These are phyloP conservation scores for Drosera capensis DNA, from an alignment of 148 eudicot genomes.

Conservation along the genomic window DNA sequence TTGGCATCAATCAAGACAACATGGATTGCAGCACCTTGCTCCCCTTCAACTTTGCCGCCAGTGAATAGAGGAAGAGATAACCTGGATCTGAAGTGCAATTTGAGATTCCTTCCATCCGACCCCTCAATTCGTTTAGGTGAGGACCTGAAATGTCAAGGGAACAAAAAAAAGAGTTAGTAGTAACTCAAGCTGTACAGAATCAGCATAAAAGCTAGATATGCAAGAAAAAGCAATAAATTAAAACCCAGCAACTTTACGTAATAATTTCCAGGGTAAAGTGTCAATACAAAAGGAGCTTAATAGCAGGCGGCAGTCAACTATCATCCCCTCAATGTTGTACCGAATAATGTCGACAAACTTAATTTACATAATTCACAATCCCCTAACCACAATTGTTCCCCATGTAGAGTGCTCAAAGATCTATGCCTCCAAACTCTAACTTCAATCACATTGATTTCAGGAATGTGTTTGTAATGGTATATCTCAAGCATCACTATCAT, in stretches of 20 bases:
- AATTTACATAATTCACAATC: not conserved
- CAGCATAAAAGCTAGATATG: not conserved
- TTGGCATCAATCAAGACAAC: slow-evolving; percentile 59
- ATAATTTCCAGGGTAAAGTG: too few species aligned
- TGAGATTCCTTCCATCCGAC: slow-evolving; percentile 66
- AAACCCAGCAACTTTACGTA: too few species aligned
- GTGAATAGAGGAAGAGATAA: slow-evolving; percentile 81
- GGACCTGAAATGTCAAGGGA: slow-evolving; percentile 25
- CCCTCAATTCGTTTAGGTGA: slow-evolving; percentile 76
- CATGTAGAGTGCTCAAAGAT: too few species aligned
- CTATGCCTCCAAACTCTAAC: too few species aligned
- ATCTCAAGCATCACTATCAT: too few species aligned
- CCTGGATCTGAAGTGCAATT: slow-evolving; percentile 62
- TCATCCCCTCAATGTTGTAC: not conserved
- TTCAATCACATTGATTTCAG: too few species aligned
- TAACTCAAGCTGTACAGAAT: not conserved
- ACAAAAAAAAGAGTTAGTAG: not conserved
- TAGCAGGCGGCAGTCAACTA: not conserved
- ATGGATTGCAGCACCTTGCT: slow-evolving; percentile 74
- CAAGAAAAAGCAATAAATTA: not conserved
- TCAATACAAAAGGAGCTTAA: not conserved
- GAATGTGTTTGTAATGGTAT: too few species aligned
- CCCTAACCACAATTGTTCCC: not conserved
- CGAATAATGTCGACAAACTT: not conserved
- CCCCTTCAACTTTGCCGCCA: slow-evolving; percentile 89